A percentile compares a stretch with the other conserved stretches of the same genome.
phyloP scores from a whole-genome alignment of 169 alveolate species.

The Cryptosporidium sp. region DNA sequence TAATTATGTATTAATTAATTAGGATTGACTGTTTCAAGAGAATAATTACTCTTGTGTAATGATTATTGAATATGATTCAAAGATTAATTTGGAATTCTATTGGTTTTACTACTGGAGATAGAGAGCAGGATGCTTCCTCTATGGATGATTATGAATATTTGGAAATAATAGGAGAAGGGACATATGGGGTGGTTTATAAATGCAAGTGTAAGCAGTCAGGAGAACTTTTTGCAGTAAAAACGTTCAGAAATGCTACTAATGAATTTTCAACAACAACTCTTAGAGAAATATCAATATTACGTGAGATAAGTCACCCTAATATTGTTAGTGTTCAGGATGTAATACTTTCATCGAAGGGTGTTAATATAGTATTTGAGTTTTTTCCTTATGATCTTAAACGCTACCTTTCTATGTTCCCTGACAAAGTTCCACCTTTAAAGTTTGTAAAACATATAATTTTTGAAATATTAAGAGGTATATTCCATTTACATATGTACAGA shows the following conservation, averaged over 20 bases:
- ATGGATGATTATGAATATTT: constrained; percentile 87
- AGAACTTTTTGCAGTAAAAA: constrained; percentile 93
- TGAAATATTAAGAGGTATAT: constrained; percentile 84
- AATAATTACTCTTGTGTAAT: not conserved
- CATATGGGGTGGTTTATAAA: constrained; percentile 95
- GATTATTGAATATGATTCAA: not conserved
- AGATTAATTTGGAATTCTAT: constrained; percentile 10
- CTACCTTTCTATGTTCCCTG: constrained; percentile 56
- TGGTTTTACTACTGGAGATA: constrained; percentile 9
- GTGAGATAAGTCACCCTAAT: constrained; percentile 93
- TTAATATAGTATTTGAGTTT: constrained; percentile 61
- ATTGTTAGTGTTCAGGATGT: constrained; percentile 92
- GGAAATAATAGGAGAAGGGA: constrained; percentile 94
- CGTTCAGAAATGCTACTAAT: constrained; percentile 86
- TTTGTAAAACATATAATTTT: constrained; percentile 58
- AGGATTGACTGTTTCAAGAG: too few species aligned
- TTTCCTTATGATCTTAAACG: constrained; percentile 69
- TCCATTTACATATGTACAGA: constrained; percentile 88
- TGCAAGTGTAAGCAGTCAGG: constrained; percentile 86
- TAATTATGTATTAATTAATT: too few species aligned
- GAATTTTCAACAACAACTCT: constrained; percentile 95
- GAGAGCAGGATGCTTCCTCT: not conserved
- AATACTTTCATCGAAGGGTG: constrained; percentile 39
- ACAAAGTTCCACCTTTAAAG: constrained; percentile 38
- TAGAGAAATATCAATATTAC: constrained; percentile 93